Conservation (phyloP, 2,329 filamentous ascomycete genomes). For the Curvularia spicifera region DNA sequence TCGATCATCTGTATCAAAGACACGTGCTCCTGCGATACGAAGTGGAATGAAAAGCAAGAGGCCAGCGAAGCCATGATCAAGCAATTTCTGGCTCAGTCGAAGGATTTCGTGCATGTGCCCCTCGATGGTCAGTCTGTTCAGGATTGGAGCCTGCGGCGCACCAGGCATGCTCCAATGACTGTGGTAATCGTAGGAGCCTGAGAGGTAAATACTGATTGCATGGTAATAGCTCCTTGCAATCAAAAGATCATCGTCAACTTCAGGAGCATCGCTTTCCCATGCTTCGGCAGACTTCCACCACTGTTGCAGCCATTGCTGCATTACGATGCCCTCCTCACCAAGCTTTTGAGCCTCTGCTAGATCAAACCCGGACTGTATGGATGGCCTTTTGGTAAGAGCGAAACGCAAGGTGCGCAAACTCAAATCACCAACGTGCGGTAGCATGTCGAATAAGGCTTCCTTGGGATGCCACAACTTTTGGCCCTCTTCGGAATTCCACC, state of each 20-base stretch:
- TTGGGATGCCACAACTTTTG: constrained; percentile 31
- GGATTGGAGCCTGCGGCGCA: constrained; percentile 21
- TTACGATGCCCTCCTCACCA: constrained; percentile 27
- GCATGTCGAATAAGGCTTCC: constrained; percentile 36
- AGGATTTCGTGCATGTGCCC: constrained; percentile 32
- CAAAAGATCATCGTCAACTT: constrained; percentile 22
- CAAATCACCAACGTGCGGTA: constrained; percentile 31
- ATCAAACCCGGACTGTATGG: not conserved
- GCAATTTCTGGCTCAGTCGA: constrained; percentile 20
- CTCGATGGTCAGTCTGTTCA: constrained; percentile 20
- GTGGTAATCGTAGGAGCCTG: constrained; percentile 38
- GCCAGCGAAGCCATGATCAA: constrained; percentile 28
- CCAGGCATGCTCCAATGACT: constrained; percentile 21
- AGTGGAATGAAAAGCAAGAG: constrained; percentile 36
- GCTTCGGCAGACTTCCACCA: constrained; percentile 23
- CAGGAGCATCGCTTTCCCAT: constrained; percentile 18
- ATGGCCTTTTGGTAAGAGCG: constrained; percentile 9
- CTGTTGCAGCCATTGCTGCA: constrained; percentile 23
- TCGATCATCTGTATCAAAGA: constrained; percentile 12
- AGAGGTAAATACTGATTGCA: constrained; percentile 38
- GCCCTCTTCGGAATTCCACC: constrained; percentile 23
- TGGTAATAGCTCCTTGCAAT: constrained; percentile 31
- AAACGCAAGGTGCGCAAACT: constrained; percentile 20
- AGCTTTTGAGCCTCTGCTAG: constrained; percentile 8
- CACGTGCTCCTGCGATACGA: constrained; percentile 37